Evolutionary conservation across 495 filamentous ascomycete species (phyloP).

Genomic region (Podospora anserina): DNA sequence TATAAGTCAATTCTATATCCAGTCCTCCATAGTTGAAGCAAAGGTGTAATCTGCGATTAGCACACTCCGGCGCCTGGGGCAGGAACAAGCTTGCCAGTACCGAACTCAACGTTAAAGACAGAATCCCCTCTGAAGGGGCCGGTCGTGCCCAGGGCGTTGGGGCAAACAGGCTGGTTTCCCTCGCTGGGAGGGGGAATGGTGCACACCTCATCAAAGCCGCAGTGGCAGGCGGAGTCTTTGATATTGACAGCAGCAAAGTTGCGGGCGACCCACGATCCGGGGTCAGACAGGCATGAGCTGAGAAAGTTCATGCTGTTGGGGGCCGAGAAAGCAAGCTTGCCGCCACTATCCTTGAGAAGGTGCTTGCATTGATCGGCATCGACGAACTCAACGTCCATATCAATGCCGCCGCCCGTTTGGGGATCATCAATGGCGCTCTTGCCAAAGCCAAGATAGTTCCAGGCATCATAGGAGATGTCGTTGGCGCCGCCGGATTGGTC

Average conservation of each 20-base stretch:
- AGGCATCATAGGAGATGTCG: slow-evolving; percentile 46
- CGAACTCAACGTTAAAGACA: slow-evolving; percentile 40
- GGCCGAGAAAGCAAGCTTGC: slow-evolving; percentile 40
- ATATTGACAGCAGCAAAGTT: slow-evolving; percentile 41
- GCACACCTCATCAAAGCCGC: slow-evolving; percentile 41
- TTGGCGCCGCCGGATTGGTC: slow-evolving; percentile 43
- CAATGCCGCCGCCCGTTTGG: slow-evolving; percentile 35
- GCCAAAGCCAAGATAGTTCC: slow-evolving; percentile 42
- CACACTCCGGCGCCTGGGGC: background rate
- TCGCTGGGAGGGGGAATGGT: slow-evolving; percentile 32
- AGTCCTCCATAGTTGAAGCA: background rate
- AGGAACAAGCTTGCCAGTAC: slow-evolving; percentile 23
- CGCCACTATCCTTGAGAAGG: slow-evolving; percentile 26
- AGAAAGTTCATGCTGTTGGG: slow-evolving; percentile 46
- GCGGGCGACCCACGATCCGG: slow-evolving; percentile 34
- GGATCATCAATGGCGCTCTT: slow-evolving; percentile 31
- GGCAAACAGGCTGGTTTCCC: slow-evolving; percentile 40
- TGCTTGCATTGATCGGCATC: slow-evolving; percentile 32
- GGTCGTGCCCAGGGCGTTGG: slow-evolving; percentile 32
- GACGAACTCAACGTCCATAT: slow-evolving; percentile 36
- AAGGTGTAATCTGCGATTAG: background rate
- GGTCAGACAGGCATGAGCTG: slow-evolving; percentile 35
- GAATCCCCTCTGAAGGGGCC: slow-evolving; percentile 12
- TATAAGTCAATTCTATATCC: background rate
- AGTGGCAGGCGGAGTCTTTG: slow-evolving; percentile 35